phyloP scores from a whole-genome alignment of 306 rosid genomes.

The Cucurbita maxima region DNA sequence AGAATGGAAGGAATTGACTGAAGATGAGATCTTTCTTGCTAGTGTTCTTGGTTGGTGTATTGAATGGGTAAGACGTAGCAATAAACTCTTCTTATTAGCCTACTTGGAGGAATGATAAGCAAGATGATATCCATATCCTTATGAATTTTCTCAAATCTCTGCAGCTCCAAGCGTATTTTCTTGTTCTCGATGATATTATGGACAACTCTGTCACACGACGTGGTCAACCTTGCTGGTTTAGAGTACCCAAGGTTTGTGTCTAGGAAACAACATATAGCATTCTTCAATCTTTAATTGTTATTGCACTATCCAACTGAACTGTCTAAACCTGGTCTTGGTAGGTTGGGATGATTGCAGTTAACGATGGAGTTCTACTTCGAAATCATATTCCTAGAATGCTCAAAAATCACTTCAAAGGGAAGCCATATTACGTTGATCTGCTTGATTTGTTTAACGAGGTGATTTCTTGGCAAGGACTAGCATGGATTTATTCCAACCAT shows the following conservation, averaged over 20 bases:
- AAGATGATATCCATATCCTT: background rate
- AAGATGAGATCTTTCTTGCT: conserved; percentile 27
- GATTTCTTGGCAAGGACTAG: background rate
- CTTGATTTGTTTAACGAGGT: conserved; percentile 91
- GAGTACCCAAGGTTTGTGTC: conserved; percentile 28
- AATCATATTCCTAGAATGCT: conserved; percentile 71
- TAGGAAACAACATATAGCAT: background rate
- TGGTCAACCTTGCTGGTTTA: conserved; percentile 42
- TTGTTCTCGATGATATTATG: conserved; percentile 44
- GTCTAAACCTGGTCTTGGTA: conserved; percentile 1
- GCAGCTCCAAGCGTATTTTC: conserved; percentile 45
- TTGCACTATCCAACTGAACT: background rate
- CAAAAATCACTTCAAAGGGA: conserved; percentile 67
- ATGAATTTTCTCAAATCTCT: background rate
- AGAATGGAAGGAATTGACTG: conserved; percentile 23
- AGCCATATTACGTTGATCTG: conserved; percentile 74
- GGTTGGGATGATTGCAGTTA: conserved; percentile 82
- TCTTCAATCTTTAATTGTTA: background rate
- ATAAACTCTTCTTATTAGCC: background rate
- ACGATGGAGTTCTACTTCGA: conserved; percentile 72
- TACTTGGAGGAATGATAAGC: background rate
- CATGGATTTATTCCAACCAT: background rate
- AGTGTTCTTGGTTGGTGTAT: conserved; percentile 44
- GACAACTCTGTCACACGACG: conserved; percentile 40
- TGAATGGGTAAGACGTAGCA: conserved; percentile 26